Evolutionary conservation across 2,329 filamentous ascomycete species (phyloP), one percentile per base, ranked within the genome.

Genomic region (Talaromyces sp.): DNA sequence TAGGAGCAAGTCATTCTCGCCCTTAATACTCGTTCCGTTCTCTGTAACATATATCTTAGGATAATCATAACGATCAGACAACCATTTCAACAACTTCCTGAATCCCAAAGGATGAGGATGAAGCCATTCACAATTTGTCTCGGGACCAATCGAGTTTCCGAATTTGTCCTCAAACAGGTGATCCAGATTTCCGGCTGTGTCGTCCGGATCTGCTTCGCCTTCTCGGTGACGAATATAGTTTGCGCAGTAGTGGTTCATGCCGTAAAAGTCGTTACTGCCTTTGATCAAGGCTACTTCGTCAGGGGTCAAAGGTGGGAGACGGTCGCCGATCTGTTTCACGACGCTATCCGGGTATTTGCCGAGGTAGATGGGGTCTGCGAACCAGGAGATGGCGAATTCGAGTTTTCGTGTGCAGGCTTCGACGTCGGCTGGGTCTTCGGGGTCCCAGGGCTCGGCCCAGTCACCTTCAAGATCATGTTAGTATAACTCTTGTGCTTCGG

Each of bases 171-270:
- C 82, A 67, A 89, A 85, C 44, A 88, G 82, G 1, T 86, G 83
- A 69, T 95, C 89, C 39, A 96, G 79, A 75, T 96, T 89, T 60
- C 92, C 92, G 12, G 86, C 79, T 75, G 86, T 86, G 78, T 96
- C 91, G 58, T 89, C 82, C 3, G 80, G 79, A 1, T 84, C 81
- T 0, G 90, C 78, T 55, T 82, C 78, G 6, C 82, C 83, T 7
- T 84, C 82, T 71, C 86, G 85, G 78, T 93, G 88, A 75, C 87
- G 88, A 79, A 96, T 87, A 79, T 90, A 96, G 82, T 95, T 91
- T 72, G 91, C 89, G 58, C 90, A 93, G 81, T 96, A 96, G 82
- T 92, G 89, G 81, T 96, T 96, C 90, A 93, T 93, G 75, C 91
- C 92, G 76, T 96, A 96, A 78, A 96, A 96, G 80, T 96, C 92